A percentile compares a stretch with the other conserved stretches of the same genome.
Evolutionary conservation across 176 grass and related monocot genomes (phyloP).

Genomic region (Musa itinerans): DNA sequence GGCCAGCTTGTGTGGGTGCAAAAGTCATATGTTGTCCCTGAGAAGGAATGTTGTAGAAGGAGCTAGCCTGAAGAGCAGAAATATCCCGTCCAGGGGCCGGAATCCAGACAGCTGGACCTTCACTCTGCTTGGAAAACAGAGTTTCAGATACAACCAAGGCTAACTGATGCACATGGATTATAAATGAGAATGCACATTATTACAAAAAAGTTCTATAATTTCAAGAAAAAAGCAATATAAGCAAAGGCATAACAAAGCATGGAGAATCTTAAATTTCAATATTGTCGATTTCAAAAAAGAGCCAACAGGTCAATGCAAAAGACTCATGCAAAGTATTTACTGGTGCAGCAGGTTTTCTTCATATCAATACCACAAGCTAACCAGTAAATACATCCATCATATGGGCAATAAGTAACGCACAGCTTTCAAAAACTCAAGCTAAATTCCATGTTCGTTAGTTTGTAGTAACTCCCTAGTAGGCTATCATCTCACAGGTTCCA

Average conservation of each 20-base stretch:
- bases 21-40: constrained; percentile 68
- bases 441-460: too few relatives aligned
- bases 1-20: constrained; percentile 50
- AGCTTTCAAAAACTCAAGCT: too few relatives aligned
- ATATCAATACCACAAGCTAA: too few relatives aligned
- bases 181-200: not conserved
- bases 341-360: too few relatives aligned
- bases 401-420: too few relatives aligned
- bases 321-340: too few relatives aligned
- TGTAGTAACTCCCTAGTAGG: too few relatives aligned
- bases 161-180: not conserved
- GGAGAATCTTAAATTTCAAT: too few relatives aligned
- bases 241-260: not conserved
- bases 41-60: constrained; percentile 53
- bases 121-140: constrained; percentile 33
- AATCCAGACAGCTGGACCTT: constrained; percentile 61
- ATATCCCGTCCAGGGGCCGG: constrained; percentile 57
- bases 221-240: not conserved
- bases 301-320: too few relatives aligned
- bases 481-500: too few relatives aligned
- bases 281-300: too few relatives aligned
- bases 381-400: too few relatives aligned
- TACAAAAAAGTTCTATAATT: not conserved
- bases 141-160: constrained; percentile 8
- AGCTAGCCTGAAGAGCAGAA: constrained; percentile 41